Base-by-base conservation (phyloP, 495 filamentous ascomycete genomes). In the Lasiosphaeria hispida region DNA sequence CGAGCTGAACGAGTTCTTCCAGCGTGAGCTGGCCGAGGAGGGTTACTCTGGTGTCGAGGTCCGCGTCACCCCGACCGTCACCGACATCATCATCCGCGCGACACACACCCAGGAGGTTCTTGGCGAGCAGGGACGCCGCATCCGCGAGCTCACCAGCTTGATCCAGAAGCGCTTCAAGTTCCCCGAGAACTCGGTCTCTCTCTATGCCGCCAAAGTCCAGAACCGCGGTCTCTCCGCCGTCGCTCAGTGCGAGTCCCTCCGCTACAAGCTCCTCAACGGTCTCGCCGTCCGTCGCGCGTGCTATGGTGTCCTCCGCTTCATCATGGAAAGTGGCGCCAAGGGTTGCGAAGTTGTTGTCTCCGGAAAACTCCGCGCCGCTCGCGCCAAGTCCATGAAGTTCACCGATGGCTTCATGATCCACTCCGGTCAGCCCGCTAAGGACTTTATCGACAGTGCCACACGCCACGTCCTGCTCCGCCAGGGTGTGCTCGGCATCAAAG, bases 111-210 rank as follows among this genome's bases (percentile, higher is more conserved):
- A 98, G 82, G 94, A 98, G 82, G 94, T 98, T 69, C 91, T 98
- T 67, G 94, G 94, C 74, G 94, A 98, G 87, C 94, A 97, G 84
- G 94, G 94, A 68, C 91, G 94, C 79, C 91, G 94, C 78, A 98
- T 98, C 80, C 92, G 94, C 77, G 94, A 98, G 83, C 91, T 98
- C 80, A 98, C 94, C 72, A 96, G 91, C 63, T 89, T 98, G 74
- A 97, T 98, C 85, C 95, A 97, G 83, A 97, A 98, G 87, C 91
- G 94, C 66, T 98, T 97, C 90, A 97, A 97, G 84, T 98, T 98
- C 85, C 92, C 94, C 75, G 94, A 97, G 84, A 97, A 97, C 88
- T 94, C 89, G 69, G 94, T 98, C 76, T 97, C 94, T 58, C 91
- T 98, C 72, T 98, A 97, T 77, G 94, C 94, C 77, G 95, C 94